Base-by-base conservation (phyloP, 1,284 basidiomycete species). In the Leccinum angustisporum region DNA sequence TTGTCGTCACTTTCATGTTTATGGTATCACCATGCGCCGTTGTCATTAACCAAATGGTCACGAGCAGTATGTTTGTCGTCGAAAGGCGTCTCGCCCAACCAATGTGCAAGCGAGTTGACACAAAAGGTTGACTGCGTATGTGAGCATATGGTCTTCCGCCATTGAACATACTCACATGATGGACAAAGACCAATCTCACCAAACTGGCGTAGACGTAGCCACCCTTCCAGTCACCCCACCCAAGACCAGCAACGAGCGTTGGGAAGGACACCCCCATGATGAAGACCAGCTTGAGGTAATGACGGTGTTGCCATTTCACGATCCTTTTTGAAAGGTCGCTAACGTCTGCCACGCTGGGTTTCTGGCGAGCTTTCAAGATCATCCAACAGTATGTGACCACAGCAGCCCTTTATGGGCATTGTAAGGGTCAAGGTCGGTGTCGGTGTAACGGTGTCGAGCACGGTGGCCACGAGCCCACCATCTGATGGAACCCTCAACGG, bases 51-150 rank as follows among this genome's bases (percentile, higher is more conserved):
- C 69, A 95, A 79, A 78, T 95, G 92, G 77, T 95, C 92, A 60
- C 87, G 82, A 36, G 94, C 93, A n/a, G 93, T 91, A 79, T 95
- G 92, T 81, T 96, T 96, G 85, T 96, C 94, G 77, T 97, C 95
- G 72, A 95, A 96, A 25, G 94, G 92, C 30, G 90, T 81, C 66
- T 95, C 93, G 60, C 95, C 95, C 66, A 97, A 86, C 92, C 92
- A 97, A 77, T 97, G 94, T 14, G 94, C 94, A 51, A 97, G 87
- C 10, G 94, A 96, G 80, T 96, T 97, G 74, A 97, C 93, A 74
- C 94, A 96, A 82, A 96, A 97, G 0, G 94, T 97, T 3, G 93
- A 95, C 90, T 92, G 65, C 11, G 58, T 4, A 56, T 14, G 43
- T 71, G n/a, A 73, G 54, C 14, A 7, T 14, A 58, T 18, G 21